Conservation (phyloP, 2,329 filamentous ascomycete genomes). For the Biscogniauxia mediterranea region DNA sequence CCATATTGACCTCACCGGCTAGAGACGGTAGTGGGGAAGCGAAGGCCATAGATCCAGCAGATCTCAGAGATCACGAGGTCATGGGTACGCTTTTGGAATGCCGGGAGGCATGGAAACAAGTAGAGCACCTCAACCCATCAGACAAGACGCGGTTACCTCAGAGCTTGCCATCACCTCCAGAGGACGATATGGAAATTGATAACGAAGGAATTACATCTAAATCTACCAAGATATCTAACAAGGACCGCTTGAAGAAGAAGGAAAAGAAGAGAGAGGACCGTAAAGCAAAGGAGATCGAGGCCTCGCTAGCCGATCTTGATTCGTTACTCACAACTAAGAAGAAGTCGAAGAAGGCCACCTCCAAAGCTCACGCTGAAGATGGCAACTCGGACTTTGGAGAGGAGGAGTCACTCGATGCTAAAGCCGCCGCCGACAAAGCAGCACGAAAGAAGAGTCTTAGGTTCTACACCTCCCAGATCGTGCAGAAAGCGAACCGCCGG, state of each 20-base stretch:
- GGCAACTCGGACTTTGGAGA: slow-evolving; percentile 92
- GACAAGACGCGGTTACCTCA: slow-evolving; percentile 29
- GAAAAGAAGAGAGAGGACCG: slow-evolving; percentile 38
- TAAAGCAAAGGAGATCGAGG: slow-evolving; percentile 63
- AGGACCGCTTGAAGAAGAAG: slow-evolving; percentile 28
- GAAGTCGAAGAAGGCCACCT: slow-evolving; percentile 41
- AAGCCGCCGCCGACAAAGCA: slow-evolving; percentile 82
- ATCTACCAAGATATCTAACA: slow-evolving; percentile 23
- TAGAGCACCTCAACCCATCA: slow-evolving; percentile 61
- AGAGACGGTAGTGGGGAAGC: slow-evolving; percentile 53
- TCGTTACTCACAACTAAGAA: slow-evolving; percentile 52
- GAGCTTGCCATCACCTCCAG: slow-evolving; percentile 23
- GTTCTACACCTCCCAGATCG: slow-evolving; percentile 98
- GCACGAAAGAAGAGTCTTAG: slow-evolving; percentile 87
- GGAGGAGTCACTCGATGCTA: slow-evolving; percentile 73
- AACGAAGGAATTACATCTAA: slow-evolving; percentile 30
- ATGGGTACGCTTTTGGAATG: slow-evolving; percentile 83
- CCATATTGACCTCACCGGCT: slow-evolving; percentile 79
- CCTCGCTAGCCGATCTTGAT: slow-evolving; percentile 67
- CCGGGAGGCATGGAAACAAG: slow-evolving; percentile 74
- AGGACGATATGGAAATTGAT: slow-evolving; percentile 33
- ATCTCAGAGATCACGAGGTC: slow-evolving; percentile 84
- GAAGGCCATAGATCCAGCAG: slow-evolving; percentile 68
- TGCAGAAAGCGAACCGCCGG: slow-evolving; percentile 88
- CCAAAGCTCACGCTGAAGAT: slow-evolving; percentile 34